Evolutionary conservation across 768 basidiomycete species (phyloP).

Genomic region (Mrakia hoshinonis): DNA sequence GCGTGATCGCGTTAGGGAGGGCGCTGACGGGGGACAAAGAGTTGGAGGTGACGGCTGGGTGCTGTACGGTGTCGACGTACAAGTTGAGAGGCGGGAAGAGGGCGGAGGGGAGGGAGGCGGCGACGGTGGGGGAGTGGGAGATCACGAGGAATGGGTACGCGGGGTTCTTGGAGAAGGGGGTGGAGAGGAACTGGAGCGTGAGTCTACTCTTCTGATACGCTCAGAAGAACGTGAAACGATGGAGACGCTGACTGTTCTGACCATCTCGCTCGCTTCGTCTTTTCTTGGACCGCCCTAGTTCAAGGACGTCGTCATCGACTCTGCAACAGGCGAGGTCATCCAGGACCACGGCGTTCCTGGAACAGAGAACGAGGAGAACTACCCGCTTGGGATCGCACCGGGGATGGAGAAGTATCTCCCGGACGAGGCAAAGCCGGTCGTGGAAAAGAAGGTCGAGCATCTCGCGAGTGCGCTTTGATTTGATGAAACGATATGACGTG

Average conservation of each 20-base stretch:
- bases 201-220: not conserved
- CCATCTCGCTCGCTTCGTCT: not conserved
- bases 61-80: constrained; percentile 37
- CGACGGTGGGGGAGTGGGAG: constrained; percentile 38
- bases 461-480: constrained; percentile 4
- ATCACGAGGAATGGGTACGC: constrained; percentile 37
- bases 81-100: constrained; percentile 19
- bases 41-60: constrained; percentile 38
- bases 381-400: constrained; percentile 35
- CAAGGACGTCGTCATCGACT: constrained; percentile 34
- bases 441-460: not conserved
- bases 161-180: constrained; percentile 38
- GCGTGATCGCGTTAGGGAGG: constrained; percentile 40
- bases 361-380: constrained; percentile 29
- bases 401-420: constrained; percentile 36
- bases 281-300: constrained; percentile 28
- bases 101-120: not conserved
- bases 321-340: constrained; percentile 37
- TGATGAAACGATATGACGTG: not conserved
- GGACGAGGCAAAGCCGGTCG: not conserved
- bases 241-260: not conserved
- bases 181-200: constrained; percentile 40
- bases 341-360: constrained; percentile 37
- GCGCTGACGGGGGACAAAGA: constrained; percentile 38
- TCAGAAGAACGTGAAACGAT: not conserved